Evolutionary conservation across 1,139 yeast genomes (phyloP).

Genomic region (Kodamaea plutei): DNA sequence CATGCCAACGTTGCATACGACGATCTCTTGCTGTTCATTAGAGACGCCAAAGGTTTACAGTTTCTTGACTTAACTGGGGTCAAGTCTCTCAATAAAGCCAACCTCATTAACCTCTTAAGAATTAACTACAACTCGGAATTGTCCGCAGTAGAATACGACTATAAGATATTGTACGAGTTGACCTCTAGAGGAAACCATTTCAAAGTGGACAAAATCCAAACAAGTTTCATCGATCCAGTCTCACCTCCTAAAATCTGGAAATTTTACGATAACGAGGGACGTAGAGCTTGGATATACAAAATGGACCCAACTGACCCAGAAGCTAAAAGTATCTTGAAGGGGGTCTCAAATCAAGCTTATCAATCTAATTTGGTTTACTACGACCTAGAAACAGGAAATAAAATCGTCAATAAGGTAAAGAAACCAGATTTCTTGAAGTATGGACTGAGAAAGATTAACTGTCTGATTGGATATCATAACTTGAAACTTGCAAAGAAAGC

Average conservation of each 20-base stretch:
- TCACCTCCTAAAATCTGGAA: slow-evolving; percentile 44
- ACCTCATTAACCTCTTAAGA: slow-evolving; percentile 26
- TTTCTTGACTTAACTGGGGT: slow-evolving; percentile 41
- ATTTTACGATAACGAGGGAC: slow-evolving; percentile 58
- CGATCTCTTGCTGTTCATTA: slow-evolving; percentile 47
- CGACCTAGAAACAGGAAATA: slow-evolving; percentile 65
- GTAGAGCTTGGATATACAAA: slow-evolving; percentile 80
- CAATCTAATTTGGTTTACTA: slow-evolving; percentile 43
- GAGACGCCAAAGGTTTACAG: slow-evolving; percentile 22
- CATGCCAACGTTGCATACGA: slow-evolving; percentile 51
- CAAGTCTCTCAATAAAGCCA: slow-evolving; percentile 27
- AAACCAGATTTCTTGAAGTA: slow-evolving; percentile 60
- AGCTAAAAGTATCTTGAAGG: slow-evolving; percentile 27
- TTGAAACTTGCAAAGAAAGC: slow-evolving; percentile 33
- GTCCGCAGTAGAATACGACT: slow-evolving; percentile 40
- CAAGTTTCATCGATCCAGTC: slow-evolving; percentile 23
- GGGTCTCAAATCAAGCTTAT: slow-evolving; percentile 9
- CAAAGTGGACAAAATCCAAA: slow-evolving; percentile 28
- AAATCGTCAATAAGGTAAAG: slow-evolving; percentile 49
- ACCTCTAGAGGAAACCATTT: slow-evolving; percentile 40
- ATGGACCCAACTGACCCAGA: slow-evolving; percentile 35
- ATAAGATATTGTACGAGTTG: slow-evolving; percentile 36
- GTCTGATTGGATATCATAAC: slow-evolving; percentile 50
- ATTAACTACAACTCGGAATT: slow-evolving; percentile 25
- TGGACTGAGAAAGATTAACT: slow-evolving; percentile 60